Conservation (phyloP, 768 basidiomycete species). For the Lactarius hatsudake region DNA sequence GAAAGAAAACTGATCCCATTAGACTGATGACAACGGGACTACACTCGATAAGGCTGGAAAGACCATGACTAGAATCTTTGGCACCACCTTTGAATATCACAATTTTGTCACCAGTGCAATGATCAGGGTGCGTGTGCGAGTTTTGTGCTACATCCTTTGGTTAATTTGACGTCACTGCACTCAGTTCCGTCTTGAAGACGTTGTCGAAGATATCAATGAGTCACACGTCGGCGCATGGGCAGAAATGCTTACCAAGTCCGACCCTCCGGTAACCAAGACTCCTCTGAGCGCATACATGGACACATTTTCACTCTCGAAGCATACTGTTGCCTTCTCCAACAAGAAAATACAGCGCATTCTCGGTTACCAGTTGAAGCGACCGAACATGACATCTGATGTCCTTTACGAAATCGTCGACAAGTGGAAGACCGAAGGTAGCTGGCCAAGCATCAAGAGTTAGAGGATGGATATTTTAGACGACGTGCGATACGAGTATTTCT, state of each 20-base stretch:
- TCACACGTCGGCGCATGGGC: slow-evolving; percentile 81
- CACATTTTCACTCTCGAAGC: slow-evolving; percentile 66
- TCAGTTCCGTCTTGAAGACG: slow-evolving; percentile 64
- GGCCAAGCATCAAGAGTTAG: slow-evolving; percentile 36
- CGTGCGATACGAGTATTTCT: slow-evolving; percentile 18
- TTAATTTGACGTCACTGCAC: slow-evolving; percentile 10
- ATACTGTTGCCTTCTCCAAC: slow-evolving; percentile 64
- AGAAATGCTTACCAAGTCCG: slow-evolving; percentile 69
- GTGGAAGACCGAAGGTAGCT: slow-evolving; percentile 70
- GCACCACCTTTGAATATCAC: slow-evolving; percentile 79
- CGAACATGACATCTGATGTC: slow-evolving; percentile 58
- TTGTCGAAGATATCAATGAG: slow-evolving; percentile 82
- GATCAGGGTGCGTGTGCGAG: slow-evolving; percentile 50
- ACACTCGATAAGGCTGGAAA: slow-evolving; percentile 66
- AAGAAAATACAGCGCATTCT: slow-evolving; percentile 70
- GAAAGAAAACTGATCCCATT: slow-evolving; percentile 9
- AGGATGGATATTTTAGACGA: slow-evolving; percentile 1
- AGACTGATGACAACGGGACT: slow-evolving; percentile 76
- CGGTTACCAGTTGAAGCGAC: slow-evolving; percentile 63
- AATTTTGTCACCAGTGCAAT: slow-evolving; percentile 63
- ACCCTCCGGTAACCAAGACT: slow-evolving; percentile 67
- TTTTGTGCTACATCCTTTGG: not conserved
- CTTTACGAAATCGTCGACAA: slow-evolving; percentile 72
- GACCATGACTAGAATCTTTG: slow-evolving; percentile 67
- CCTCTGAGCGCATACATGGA: slow-evolving; percentile 81